phyloP scores from a whole-genome alignment of 2,329 filamentous ascomycete genomes.

The Shiraia bambusicola region DNA sequence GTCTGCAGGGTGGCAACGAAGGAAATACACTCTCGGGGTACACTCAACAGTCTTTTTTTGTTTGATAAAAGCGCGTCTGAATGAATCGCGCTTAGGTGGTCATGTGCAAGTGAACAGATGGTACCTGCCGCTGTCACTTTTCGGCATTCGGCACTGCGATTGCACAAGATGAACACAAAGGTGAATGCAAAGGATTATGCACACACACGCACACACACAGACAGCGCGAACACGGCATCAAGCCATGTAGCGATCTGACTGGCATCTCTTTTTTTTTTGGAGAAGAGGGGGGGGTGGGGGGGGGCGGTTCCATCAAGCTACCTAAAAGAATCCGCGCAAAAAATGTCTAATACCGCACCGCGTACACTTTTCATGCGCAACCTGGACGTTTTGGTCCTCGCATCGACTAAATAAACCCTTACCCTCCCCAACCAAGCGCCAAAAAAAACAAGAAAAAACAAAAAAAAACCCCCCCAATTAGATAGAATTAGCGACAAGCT shows the following conservation, averaged over 20 bases:
- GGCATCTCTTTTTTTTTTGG: not conserved
- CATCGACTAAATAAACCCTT: no score
- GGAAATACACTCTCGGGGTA: conserved; percentile 13
- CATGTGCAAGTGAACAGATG: conserved; percentile 16
- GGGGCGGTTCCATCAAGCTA: no score
- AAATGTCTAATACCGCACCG: no score
- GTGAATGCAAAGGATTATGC: conserved; percentile 1
- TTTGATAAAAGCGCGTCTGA: not conserved
- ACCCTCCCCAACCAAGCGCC: no score
- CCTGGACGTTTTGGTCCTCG: no score
- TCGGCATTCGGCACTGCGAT: not conserved
- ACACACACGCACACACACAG: no score
- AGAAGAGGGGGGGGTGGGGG: no score
- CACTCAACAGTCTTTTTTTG: conserved; percentile 3
- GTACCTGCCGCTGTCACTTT: conserved; percentile 17
- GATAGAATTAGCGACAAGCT: no score
- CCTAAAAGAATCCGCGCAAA: no score
- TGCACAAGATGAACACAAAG: conserved; percentile 5
- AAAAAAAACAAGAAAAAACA: no score
- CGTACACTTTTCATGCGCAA: no score
- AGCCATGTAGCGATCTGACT: not conserved
- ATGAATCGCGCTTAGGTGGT: conserved; percentile 4
- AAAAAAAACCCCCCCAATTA: no score
- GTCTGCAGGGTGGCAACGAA: conserved; percentile 7
- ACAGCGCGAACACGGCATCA: not conserved